Evolutionary conservation across 2,329 filamentous ascomycete species (phyloP), one percentile per base, ranked within the genome.

Genomic region (Arthrocladium fulminans): DNA sequence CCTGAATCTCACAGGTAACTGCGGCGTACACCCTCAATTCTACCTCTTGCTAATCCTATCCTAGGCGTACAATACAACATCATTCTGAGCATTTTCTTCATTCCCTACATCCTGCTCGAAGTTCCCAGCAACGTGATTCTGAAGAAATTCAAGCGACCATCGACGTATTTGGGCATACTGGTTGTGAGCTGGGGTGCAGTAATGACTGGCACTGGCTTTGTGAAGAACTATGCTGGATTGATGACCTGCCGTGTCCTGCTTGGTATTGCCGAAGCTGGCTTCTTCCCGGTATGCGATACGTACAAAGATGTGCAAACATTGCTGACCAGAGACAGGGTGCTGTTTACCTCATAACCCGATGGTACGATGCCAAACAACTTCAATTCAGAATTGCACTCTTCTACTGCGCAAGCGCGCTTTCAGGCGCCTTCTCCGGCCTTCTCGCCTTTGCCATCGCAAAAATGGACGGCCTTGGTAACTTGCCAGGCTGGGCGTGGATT

Each of bases 51-150:
- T n/a, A n/a, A n/a, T n/a, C n/a, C n/a, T n/a, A n/a, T n/a, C n/a
- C n/a, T n/a, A n/a, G n/a, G n/a, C n/a, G 27, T 44, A 24, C 41
- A 44, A 25, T 94, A 88, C 69, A 89, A 89, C 63, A 73, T 77
- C 20, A 77, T 81, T 0, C 73, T 94, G 6, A 86, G 84, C 29
- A 83, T 94, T 57, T 94, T 94, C 70, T 94, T 94, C 68, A 74
- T 94, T 8, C 41, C 47, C 2, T 52, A 52, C 19, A 52, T 47
- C 17, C 23, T 52, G 17, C 29, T 52, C 25, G 50, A 52, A 30
- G 37, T 52, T 2, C 50, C 50, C 2, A 22, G 17, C 23, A 52
- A 52, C 43, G 40, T 47, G 9, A 6, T 52, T 30, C 44, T 52
- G 15, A 38, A 48, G 23, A 45, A 38, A 22, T 34, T 52, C 23